These are phyloP conservation scores for Suillus clintonianus DNA, from an alignment of 768 basidiomycete genomes.

Conservation along the genomic window DNA sequence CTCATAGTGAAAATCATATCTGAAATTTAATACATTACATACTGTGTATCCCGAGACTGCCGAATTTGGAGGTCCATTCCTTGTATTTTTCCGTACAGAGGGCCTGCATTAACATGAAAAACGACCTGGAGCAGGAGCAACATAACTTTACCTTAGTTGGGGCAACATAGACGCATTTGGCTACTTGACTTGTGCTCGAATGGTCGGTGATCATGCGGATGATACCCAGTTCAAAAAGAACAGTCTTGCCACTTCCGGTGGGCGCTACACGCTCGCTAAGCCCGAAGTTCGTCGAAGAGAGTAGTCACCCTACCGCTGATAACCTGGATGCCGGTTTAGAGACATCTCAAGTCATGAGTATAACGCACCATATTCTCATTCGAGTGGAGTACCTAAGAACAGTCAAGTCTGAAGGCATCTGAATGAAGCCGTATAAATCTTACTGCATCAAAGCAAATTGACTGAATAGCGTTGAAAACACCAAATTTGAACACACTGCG, in stretches of 20 bases:
- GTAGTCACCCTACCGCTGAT: constrained; percentile 56
- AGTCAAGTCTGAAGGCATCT: not conserved
- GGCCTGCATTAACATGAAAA: constrained; percentile 49
- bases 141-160: constrained; percentile 73
- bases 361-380: constrained; percentile 65
- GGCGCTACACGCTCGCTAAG: constrained; percentile 58
- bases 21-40: constrained; percentile 15
- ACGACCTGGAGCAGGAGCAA: not conserved
- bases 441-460: constrained; percentile 77
- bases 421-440: constrained; percentile 19
- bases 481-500: constrained; percentile 84
- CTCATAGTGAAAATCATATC: not conserved
- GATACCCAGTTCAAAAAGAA: constrained; percentile 89
- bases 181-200: constrained; percentile 29
- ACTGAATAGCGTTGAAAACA: constrained; percentile 91
- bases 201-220: constrained; percentile 65
- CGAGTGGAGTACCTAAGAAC: constrained; percentile 52
- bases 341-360: not conserved
- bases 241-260: constrained; percentile 96
- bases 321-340: constrained; percentile 46
- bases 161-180: constrained; percentile 88
- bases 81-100: constrained; percentile 81
- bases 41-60: constrained; percentile 77
- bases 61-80: constrained; percentile 87
- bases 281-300: constrained; percentile 10